Evolutionary conservation across 164 flowering plant species (phyloP), one percentile per base, ranked within the genome.

Genomic region (Warburgia ugandensis): DNA sequence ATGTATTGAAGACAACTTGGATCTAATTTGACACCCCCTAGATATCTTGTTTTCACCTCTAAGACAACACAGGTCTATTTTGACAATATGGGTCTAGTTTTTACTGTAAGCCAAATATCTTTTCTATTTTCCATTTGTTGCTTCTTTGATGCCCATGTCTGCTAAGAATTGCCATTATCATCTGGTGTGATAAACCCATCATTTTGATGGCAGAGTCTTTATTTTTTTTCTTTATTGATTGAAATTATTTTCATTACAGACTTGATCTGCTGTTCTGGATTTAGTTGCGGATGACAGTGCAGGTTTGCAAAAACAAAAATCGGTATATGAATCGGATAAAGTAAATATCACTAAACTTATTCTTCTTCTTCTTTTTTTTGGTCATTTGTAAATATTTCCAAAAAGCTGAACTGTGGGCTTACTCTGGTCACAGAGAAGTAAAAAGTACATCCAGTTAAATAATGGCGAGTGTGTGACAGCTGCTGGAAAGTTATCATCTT

Each of bases 271-370:
- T 60, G 94, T 92, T 31, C 71, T 92, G 35, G 98, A 92, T 73
- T 70, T 88, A 44, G 88, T 83, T 60, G 96, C 88, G 35, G 98
- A 92, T 77, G 95, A 88, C 67, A 55, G 65, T 63, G 54, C 23
- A 46, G 91, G 98, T 31, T 28, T 88, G 63, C 76, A 76, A 63
- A 85, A 79, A 58, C 94, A 92, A 56, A 85, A 83, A 64, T 64
- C 85, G 42, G 63, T 72, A 1, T 81, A 59, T 67, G 96, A 92
- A 54, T 92, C 96, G 98, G 98, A 92, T 64, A 92, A 88, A 91
- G 96, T 87, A 54, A 30, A 35, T 55, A 31, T 17, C 39, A 45
- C 35, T 27, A 21, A 38, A 16, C 25, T 31, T 38, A 53, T 11
- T 19, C 39, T 5, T 40, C 16, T 10, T 26, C 2, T 4, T 16